These are phyloP conservation scores for Mycena venus DNA, from an alignment of 768 basidiomycete species.

Conservation along the genomic window DNA sequence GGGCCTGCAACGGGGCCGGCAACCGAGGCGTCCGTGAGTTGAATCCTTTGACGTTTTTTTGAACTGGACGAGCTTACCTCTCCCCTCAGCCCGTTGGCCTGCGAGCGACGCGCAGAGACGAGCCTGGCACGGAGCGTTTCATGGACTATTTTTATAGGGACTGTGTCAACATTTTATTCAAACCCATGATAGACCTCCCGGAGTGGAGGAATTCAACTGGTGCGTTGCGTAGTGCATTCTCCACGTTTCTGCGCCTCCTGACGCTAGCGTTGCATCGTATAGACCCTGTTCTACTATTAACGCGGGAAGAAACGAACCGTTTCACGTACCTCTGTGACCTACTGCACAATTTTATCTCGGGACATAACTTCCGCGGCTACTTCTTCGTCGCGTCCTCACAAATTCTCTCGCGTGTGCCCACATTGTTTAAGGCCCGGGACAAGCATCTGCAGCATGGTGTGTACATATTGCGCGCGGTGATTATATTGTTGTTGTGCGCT, in stretches of 20 bases:
- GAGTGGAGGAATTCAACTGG: constrained; percentile 68
- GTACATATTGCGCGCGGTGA: constrained; percentile 48
- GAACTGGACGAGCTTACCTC: constrained; percentile 22
- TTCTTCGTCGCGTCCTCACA: constrained; percentile 89
- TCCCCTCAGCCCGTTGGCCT: constrained; percentile 51
- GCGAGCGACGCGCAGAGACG: constrained; percentile 75
- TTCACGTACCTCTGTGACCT: constrained; percentile 93
- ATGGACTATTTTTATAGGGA: constrained; percentile 94
- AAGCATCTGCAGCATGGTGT: constrained; percentile 94
- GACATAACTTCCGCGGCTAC: constrained; percentile 93
- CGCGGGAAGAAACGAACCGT: constrained; percentile 85
- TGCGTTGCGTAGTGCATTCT: constrained; percentile 34
- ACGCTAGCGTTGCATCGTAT: constrained; percentile 22
- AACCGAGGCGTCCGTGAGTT: constrained; percentile 46
- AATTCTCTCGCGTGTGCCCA: constrained; percentile 80
- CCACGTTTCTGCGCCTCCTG: constrained; percentile 4
- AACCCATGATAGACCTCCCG: constrained; percentile 81
- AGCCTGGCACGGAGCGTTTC: constrained; percentile 89
- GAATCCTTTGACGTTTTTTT: background rate
- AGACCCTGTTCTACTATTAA: constrained; percentile 69
- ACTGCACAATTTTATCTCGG: constrained; percentile 87
- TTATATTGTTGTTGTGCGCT: background rate
- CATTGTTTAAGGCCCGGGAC: constrained; percentile 84
- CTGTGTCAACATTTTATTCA: constrained; percentile 82
- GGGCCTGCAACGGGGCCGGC: constrained; percentile 48